Evolutionary conservation across 176 grass and related monocot species (phyloP).

Genomic region (Stipa capillata): DNA sequence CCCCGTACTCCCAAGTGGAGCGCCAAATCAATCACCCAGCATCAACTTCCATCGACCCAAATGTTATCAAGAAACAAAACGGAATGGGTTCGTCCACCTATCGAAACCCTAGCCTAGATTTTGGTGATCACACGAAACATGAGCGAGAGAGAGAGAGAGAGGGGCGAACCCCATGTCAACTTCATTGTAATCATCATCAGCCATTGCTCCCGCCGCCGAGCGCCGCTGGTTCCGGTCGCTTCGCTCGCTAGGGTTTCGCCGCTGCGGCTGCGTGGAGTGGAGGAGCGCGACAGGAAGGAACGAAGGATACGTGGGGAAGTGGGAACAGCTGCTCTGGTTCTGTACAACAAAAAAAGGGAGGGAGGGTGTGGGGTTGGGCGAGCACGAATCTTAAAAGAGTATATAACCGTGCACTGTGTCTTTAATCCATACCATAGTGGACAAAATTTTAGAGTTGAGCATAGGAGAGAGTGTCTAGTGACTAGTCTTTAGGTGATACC

Average conservation of each 20-base stretch:
- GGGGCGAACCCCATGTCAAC: constrained; percentile 20
- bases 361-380: no score
- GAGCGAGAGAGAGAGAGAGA: neutral
- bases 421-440: no score
- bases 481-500: no score
- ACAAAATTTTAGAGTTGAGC: no score
- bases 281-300: neutral
- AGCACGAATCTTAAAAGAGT: no score
- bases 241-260: constrained; percentile 16
- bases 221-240: neutral
- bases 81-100: neutral
- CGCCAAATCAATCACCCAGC: neutral
- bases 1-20: neutral
- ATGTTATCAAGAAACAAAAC: neutral
- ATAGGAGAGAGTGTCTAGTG: no score
- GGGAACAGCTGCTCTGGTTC: no score
- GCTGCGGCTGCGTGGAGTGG: neutral
- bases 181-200: constrained; percentile 39
- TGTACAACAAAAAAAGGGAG: no score
- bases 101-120: constrained; percentile 16
- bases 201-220: constrained; percentile 28
- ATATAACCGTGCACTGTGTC: no score
- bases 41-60: neutral
- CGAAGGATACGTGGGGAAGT: no score
- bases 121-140: neutral